phyloP scores from a whole-genome alignment of 148 eudicot genomes.

The Persicaria tinctoria region DNA sequence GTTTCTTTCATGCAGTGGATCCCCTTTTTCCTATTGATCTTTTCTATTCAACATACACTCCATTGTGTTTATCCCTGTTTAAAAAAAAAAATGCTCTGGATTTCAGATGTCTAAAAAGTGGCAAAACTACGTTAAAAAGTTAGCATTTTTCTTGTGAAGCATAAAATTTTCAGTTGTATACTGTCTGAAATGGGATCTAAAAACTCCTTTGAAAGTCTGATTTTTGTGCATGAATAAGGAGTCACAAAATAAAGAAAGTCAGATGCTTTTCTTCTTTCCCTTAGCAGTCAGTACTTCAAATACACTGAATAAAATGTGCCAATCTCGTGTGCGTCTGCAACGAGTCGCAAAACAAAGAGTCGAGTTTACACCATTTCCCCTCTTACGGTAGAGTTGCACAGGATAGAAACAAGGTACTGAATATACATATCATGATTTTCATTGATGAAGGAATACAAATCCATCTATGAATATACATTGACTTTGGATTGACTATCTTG shows the following conservation, averaged over 20 bases:
- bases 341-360: constrained; percentile 46
- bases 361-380: constrained; percentile 48
- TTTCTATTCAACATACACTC: not conserved
- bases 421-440: not conserved
- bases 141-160: too few species aligned
- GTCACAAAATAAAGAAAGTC: not conserved
- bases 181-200: not conserved
- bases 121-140: too few species aligned
- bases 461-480: not conserved
- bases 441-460: not conserved
- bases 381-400: constrained; percentile 31
- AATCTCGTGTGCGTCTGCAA: constrained; percentile 21
- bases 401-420: not conserved
- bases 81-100: not conserved
- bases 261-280: constrained; percentile 5
- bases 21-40: not conserved
- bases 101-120: not conserved
- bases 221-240: too few species aligned
- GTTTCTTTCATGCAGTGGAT: not conserved
- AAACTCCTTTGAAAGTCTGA: too few species aligned
- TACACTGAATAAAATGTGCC: constrained; percentile 8
- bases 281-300: constrained; percentile 14
- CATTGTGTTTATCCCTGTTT: not conserved
- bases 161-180: too few species aligned
- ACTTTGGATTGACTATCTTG: not conserved